A percentile compares a stretch with the other conserved stretches of the same genome.
Evolutionary conservation across 257 asterid genomes (phyloP).

Genomic region (Plantago ovata): DNA sequence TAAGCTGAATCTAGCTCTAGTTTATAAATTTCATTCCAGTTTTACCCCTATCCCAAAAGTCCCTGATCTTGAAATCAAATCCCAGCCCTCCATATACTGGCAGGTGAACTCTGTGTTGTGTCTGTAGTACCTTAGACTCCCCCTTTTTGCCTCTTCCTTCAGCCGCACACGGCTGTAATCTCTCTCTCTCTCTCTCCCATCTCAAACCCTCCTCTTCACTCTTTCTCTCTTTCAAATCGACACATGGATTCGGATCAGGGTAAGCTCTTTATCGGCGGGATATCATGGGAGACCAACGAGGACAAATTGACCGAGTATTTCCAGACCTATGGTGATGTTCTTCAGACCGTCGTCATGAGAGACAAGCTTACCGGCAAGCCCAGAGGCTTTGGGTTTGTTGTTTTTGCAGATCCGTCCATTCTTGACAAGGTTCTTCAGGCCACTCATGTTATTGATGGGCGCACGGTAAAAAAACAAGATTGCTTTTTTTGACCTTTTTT

Average conservation of each 20-base stretch:
- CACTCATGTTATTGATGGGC: conserved; percentile 73
- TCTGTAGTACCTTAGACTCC: too few relatives aligned
- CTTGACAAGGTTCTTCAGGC: conserved; percentile 78
- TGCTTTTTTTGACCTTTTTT: too few relatives aligned
- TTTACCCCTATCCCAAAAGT: too few relatives aligned
- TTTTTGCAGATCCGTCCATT: conserved; percentile 64
- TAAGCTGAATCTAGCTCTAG: too few relatives aligned
- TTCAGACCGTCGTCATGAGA: conserved; percentile 78
- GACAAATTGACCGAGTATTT: conserved; percentile 75
- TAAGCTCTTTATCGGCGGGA: conserved; percentile 85
- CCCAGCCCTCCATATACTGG: too few relatives aligned
- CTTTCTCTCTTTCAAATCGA: background rate
- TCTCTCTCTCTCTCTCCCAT: background rate
- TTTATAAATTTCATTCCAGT: too few relatives aligned
- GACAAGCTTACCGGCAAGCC: conserved; percentile 75
- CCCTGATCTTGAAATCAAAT: too few relatives aligned
- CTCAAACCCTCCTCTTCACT: background rate
- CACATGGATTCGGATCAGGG: conserved; percentile 99
- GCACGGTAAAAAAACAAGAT: conserved; percentile 51
- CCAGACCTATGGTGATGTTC: conserved; percentile 64
- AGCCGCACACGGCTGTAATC: conserved; percentile 10
- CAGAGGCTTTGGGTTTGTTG: conserved; percentile 81
- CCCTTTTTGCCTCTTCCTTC: too few relatives aligned
- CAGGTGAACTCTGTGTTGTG: too few relatives aligned
- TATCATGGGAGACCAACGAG: conserved; percentile 83